Conservation (phyloP, 148 eudicot species). For the Tetragonia tetragonoides region DNA sequence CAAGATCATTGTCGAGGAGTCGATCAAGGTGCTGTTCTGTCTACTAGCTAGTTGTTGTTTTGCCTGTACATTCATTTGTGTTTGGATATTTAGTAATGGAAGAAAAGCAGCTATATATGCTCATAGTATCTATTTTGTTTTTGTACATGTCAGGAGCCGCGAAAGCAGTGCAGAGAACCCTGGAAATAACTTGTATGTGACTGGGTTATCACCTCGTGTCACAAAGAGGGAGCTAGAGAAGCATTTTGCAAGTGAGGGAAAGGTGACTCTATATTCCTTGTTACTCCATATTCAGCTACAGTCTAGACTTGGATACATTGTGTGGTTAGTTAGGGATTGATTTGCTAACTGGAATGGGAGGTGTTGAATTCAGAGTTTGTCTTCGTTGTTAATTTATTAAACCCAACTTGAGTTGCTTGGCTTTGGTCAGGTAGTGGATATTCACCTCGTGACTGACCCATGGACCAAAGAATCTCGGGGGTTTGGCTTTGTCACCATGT, state of each 20-base stretch:
- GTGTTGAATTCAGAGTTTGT: neutral
- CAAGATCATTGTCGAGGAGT: conserved; percentile 59
- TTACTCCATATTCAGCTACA: neutral
- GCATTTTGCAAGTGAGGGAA: conserved; percentile 87
- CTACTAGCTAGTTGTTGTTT: neutral
- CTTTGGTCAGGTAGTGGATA: conserved; percentile 64
- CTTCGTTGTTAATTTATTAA: neutral
- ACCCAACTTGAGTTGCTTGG: neutral
- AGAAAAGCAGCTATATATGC: no score
- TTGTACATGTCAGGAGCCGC: conserved; percentile 49
- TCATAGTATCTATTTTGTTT: neutral
- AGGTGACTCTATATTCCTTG: conserved; percentile 48
- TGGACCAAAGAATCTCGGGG: conserved; percentile 91
- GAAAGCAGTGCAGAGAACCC: conserved; percentile 83
- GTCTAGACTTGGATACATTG: neutral
- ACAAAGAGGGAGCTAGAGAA: conserved; percentile 79
- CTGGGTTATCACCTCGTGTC: conserved; percentile 75
- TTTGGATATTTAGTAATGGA: neutral
- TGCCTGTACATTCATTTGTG: neutral
- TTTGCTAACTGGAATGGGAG: neutral
- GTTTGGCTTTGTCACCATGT: conserved; percentile 95
- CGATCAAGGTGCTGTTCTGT: conserved; percentile 52
- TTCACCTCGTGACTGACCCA: conserved; percentile 91
- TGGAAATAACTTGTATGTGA: conserved; percentile 93
- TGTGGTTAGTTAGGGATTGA: neutral